Conservation (phyloP, 1,284 basidiomycete genomes). For the Ganoderma meredithae region DNA sequence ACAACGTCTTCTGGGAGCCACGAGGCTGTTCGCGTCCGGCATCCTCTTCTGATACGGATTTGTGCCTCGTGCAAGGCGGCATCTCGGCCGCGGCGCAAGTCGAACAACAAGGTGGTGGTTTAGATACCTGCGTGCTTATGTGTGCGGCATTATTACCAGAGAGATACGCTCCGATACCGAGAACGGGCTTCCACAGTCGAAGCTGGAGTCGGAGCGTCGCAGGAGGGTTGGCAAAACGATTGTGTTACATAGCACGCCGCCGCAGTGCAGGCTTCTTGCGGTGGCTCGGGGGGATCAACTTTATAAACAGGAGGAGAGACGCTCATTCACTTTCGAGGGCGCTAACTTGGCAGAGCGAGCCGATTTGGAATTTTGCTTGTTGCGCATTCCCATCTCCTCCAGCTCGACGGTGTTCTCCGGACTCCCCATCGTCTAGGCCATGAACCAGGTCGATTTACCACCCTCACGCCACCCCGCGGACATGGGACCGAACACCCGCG, state of each 20-base stretch:
- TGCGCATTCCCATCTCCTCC: not conserved
- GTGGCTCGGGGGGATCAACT: not conserved
- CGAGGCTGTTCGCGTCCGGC: not conserved
- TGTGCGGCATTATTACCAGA: not conserved
- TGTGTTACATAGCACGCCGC: not conserved
- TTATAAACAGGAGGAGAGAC: not conserved
- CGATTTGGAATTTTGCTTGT: slow-evolving; percentile 3
- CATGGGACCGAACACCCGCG: not conserved
- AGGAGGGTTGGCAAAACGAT: not conserved
- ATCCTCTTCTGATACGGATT: not conserved
- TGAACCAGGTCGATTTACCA: not conserved
- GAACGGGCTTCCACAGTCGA: not conserved
- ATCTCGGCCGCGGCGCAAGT: not conserved
- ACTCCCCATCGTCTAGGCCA: not conserved
- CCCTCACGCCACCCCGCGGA: not conserved
- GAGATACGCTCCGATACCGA: not conserved
- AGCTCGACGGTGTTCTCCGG: not conserved
- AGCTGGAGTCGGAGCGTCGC: not conserved
- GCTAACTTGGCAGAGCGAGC: not conserved
- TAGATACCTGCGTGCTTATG: slow-evolving; percentile 1
- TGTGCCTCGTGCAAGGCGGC: not conserved
- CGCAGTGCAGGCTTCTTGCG: not conserved
- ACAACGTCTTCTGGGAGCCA: not conserved
- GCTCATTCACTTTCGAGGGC: not conserved
- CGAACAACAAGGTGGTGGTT: not conserved